Base-by-base conservation (phyloP, 495 filamentous ascomycete species). In the Penicillium coffeae region DNA sequence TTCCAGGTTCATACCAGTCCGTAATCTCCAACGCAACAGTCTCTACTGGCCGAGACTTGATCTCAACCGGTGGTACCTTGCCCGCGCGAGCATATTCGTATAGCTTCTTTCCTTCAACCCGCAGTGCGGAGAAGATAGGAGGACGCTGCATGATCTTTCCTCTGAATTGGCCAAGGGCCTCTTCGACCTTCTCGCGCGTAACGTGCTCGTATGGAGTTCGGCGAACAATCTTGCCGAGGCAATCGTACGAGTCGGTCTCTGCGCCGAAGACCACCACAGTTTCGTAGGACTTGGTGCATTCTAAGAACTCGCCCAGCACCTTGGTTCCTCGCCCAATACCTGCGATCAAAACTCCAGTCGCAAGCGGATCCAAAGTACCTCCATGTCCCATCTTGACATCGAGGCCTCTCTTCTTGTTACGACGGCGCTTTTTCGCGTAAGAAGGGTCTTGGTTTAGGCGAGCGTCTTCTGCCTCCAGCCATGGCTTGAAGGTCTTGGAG, bases 21-120 rank as follows among this genome's bases (percentile, higher is more conserved):
- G 92, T 55, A 46, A 97, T 58, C 59, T 94, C 86, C 52, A 97
- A 62, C 19, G 86, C 76, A 38, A 74, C 56, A 1, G 93, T 88
- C 43, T 86, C 82, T 3, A 97, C 87, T 0, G 85, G 82, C 43
- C 93, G 68, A 47, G 84, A 76, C 64, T 89, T 75, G 42, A 99
- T 93, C 66, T 94, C 87, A 46, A 83, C 71, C 2, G 92, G 92
- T 7, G 91, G 80, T 42, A 84, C 77, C 60, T 86, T 88, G 1
- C 94, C 94, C 61, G 88, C 88, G 12, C 94, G 74, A 21, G 94
- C 94, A 69, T 97, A 97, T 72, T 99, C 90, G 58, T 97, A 99
- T 21, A 95, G 73, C 21, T 83, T 83, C 72, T 96, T 97, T 2
- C 93, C 93, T 44, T 96, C 71, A 53, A 96, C 84, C 62, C 86